Evolutionary conservation across 805 yeast species (phyloP).

Genomic region (Nakazawaea wickerhamii): DNA sequence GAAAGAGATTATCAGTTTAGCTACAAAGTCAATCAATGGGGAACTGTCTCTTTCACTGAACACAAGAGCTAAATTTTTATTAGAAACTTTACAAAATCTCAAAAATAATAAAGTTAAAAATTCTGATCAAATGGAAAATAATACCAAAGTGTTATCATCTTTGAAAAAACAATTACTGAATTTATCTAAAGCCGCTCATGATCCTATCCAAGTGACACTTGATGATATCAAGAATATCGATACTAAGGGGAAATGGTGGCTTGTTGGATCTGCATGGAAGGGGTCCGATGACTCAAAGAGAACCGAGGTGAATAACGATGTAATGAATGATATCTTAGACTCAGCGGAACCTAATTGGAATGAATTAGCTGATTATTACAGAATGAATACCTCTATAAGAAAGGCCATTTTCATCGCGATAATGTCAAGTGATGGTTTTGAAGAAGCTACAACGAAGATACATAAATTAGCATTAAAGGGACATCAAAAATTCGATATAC

Average conservation of each 20-base stretch:
- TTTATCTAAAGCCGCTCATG: constrained; percentile 41
- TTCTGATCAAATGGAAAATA: constrained; percentile 40
- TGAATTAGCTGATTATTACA: constrained; percentile 74
- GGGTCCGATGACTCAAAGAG: constrained; percentile 39
- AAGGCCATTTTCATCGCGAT: constrained; percentile 90
- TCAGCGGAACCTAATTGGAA: constrained; percentile 81
- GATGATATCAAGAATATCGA: constrained; percentile 76
- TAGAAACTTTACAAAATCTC: constrained; percentile 80
- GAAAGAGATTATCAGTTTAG: constrained; percentile 63
- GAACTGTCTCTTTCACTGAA: constrained; percentile 33
- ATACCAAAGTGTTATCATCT: constrained; percentile 47
- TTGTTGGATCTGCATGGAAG: constrained; percentile 97
- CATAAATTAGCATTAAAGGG: constrained; percentile 76
- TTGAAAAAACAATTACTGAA: constrained; percentile 62
- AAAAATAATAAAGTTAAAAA: constrained; percentile 76
- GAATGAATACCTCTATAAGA: constrained; percentile 95
- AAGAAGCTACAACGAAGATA: constrained; percentile 79
- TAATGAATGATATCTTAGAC: constrained; percentile 58
- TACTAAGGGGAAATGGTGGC: constrained; percentile 96
- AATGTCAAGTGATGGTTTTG: constrained; percentile 90
- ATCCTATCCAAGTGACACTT: constrained; percentile 79
- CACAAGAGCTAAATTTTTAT: constrained; percentile 72
- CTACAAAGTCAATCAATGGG: constrained; percentile 42
- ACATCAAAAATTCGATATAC: constrained; percentile 81
- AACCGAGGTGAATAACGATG: constrained; percentile 34